Conservation (phyloP, 1,284 basidiomycete genomes). For the Ceratobasidium sp. region DNA sequence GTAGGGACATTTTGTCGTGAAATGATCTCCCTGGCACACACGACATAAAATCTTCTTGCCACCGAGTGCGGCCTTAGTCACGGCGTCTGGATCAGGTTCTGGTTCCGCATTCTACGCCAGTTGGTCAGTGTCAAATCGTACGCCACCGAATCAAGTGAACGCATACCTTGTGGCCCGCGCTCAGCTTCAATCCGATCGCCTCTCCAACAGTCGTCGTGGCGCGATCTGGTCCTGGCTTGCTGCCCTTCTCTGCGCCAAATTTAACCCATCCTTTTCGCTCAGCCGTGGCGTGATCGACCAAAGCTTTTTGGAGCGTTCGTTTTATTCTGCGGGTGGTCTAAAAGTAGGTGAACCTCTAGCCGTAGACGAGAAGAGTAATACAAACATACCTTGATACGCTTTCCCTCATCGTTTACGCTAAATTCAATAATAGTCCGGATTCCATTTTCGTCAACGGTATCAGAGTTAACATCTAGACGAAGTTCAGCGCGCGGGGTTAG, state of each 20-base stretch:
- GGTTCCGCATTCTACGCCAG: conserved; percentile 64
- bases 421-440: conserved; percentile 90
- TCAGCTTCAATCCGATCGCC: conserved; percentile 87
- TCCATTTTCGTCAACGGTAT: conserved; percentile 89
- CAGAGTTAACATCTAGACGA: conserved; percentile 62
- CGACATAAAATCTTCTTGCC: conserved; percentile 92
- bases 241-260: conserved; percentile 94
- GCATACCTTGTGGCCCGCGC: conserved; percentile 82
- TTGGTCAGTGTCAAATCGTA: background rate
- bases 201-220: conserved; percentile 98
- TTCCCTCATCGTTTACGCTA: conserved; percentile 90
- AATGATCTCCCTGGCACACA: conserved; percentile 97
- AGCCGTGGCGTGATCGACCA: conserved; percentile 94
- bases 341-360: background rate
- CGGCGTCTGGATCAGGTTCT: conserved; percentile 79
- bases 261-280: conserved; percentile 95
- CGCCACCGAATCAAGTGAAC: conserved; percentile 52
- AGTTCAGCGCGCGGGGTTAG: background rate
- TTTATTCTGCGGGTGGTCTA: conserved; percentile 91
- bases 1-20: conserved; percentile 98
- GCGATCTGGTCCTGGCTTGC: conserved; percentile 89
- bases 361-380: background rate
- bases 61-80: conserved; percentile 77
- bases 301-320: conserved; percentile 89
- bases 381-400: conserved; percentile 87